Percentiles rank a stretch among this genome's conserved stretches.
Conservation (phyloP, 495 filamentous ascomycete genomes). For the Xylaria nigripes region DNA sequence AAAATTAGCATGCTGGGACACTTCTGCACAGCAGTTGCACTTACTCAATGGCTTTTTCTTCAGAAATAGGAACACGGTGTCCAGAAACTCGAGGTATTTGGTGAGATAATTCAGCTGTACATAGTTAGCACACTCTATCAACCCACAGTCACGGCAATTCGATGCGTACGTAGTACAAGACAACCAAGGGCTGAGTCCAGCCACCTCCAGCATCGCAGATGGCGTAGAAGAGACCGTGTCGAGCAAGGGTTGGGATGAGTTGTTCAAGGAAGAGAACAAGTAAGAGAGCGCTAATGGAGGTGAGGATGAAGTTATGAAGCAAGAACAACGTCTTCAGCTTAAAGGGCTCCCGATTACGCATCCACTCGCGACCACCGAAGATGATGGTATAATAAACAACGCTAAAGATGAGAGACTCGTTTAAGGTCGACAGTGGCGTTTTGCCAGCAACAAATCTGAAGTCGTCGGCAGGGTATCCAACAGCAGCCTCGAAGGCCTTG, state of each 20-base stretch:
- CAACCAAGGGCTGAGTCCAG: slow-evolving; percentile 69
- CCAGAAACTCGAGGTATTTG: slow-evolving; percentile 73
- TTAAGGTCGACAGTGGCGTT: slow-evolving; percentile 65
- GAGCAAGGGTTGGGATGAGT: slow-evolving; percentile 57
- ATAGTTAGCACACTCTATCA: slow-evolving; percentile 24
- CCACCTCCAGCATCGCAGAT: slow-evolving; percentile 65
- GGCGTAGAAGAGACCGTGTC: slow-evolving; percentile 61
- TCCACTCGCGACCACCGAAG: slow-evolving; percentile 65
- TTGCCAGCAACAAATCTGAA: slow-evolving; percentile 59
- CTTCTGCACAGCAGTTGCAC: slow-evolving; percentile 12
- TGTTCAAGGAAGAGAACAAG: slow-evolving; percentile 67
- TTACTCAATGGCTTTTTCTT: slow-evolving; percentile 83
- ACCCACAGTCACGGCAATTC: background rate
- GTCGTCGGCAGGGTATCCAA: slow-evolving; percentile 64
- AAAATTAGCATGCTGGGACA: background rate
- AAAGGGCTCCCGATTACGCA: slow-evolving; percentile 60
- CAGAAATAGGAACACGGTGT: slow-evolving; percentile 74
- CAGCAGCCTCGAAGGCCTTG: slow-evolving; percentile 63
- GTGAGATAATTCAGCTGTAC: slow-evolving; percentile 71
- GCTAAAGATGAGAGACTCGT: slow-evolving; percentile 54
- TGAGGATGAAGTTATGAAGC: slow-evolving; percentile 75
- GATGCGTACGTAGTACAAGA: slow-evolving; percentile 67
- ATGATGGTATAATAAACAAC: slow-evolving; percentile 66
- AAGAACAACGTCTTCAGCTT: slow-evolving; percentile 63
- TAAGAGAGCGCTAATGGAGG: slow-evolving; percentile 57